Evolutionary conservation across 139 green algal genomes (phyloP).

Genomic region (Trebouxia sp.): DNA sequence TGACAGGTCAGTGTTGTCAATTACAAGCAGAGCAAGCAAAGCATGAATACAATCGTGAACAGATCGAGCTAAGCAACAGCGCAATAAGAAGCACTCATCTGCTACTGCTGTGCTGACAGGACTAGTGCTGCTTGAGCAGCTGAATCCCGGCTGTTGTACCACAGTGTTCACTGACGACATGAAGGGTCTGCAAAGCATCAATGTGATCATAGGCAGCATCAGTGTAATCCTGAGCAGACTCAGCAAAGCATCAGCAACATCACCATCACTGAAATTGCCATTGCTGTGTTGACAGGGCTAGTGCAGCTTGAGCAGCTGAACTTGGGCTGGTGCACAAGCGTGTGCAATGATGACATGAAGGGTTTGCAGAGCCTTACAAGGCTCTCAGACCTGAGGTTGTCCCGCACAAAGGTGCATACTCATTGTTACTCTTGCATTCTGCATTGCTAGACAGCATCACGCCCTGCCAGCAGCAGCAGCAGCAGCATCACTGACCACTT

Average conservation of each 20-base stretch:
- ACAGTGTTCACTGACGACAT: too few relatives aligned
- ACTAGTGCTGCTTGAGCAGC: neutral
- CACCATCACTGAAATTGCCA: too few relatives aligned
- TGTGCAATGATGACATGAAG: constrained; percentile 37
- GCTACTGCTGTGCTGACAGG: neutral
- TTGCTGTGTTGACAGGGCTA: neutral
- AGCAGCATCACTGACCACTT: neutral
- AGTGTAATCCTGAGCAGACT: too few relatives aligned
- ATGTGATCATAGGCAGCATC: neutral
- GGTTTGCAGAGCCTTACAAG: constrained; percentile 32
- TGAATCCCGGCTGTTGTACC: neutral
- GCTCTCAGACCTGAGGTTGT: constrained; percentile 41
- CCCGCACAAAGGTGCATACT: constrained; percentile 35
- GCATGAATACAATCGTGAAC: neutral
- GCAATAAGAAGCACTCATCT: constrained; percentile 1
- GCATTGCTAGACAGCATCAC: neutral
- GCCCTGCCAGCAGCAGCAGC: neutral
- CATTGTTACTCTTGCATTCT: neutral
- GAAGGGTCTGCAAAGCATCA: neutral
- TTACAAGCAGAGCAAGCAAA: too few relatives aligned
- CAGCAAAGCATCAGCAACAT: too few relatives aligned
- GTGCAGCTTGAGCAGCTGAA: constrained; percentile 36
- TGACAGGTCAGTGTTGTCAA: too few relatives aligned
- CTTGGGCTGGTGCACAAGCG: constrained; percentile 48
- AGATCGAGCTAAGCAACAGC: too few relatives aligned